Evolutionary conservation across 2,329 filamentous ascomycete species (phyloP), one percentile per base, ranked within the genome.

Genomic region (Metarhizium album): DNA sequence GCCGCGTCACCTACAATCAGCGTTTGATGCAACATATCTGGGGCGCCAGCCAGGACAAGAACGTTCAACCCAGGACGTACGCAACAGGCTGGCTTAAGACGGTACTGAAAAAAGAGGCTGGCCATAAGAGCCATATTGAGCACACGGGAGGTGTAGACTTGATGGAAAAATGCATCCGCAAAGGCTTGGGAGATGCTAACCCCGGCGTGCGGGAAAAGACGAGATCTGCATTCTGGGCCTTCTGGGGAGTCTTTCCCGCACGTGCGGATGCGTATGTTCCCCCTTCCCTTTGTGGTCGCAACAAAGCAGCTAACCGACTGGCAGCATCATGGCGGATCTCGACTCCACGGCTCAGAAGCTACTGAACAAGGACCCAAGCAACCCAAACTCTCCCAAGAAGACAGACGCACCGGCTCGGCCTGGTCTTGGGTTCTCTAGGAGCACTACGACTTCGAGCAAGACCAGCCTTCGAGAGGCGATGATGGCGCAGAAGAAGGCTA

Each of bases 1-100:
- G 82, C 55, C 83, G 85, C 58, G 85, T 86, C 29, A 84, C 90
- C 0, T 97, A 91, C 68, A 90, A 78, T 54, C 73, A 76, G 53
- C 84, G 90, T 27, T 76, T 96, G 55, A 78, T 96, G 74, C 87
- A 95, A 65, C 91, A 97, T 61, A 74, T 97, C 46, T 87, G 83
- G 73, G 71, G 73, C 49, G 90, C 91, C 23, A 86, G 80, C 55
- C 86, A 94, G 64, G 91, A 98, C 71, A 97, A 96, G 72, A 97
- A 96, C 62, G 84, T 90, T 2, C 86, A 93, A 62, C 85, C 90
- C 16, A 82, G 93, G 54, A 80, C 80, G 1, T 95, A 84, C 66
- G 85, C 84, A 2, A 76, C 86, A 2, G 83, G 79, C 7, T 98
- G 93, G 93, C 70, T 97, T 29, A 87, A 84, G 67, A 94, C 85